phyloP scores from a whole-genome alignment of 257 asterid genomes.

The Rehmannia glutinosa region DNA sequence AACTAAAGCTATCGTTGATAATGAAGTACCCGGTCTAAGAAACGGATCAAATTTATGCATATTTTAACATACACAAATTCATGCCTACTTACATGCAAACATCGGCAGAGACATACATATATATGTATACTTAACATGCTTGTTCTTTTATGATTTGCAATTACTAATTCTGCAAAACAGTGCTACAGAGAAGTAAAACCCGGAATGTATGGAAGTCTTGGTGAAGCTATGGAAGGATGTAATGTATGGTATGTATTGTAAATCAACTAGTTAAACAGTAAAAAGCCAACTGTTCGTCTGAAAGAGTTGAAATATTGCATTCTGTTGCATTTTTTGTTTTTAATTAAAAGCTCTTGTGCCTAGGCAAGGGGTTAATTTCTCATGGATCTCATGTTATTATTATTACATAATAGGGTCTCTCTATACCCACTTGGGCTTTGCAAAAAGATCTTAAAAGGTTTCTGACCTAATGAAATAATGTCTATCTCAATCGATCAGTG shows the following conservation, averaged over 20 bases:
- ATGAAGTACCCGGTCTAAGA: no score
- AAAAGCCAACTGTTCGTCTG: no score
- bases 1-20: no score
- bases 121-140: background rate
- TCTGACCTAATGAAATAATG: no score
- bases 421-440: no score
- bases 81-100: background rate
- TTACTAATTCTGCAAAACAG: conserved; percentile 34
- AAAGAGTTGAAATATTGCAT: no score
- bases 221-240: conserved; percentile 64
- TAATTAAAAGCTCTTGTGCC: background rate
- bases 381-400: no score
- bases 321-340: background rate
- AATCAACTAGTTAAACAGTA: no score
- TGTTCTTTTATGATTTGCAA: conserved; percentile 6
- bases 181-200: conserved; percentile 68
- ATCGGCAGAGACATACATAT: background rate
- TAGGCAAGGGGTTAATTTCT: background rate
- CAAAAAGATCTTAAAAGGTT: no score
- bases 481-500: background rate
- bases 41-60: no score
- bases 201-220: conserved; percentile 77
- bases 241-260: conserved; percentile 56
- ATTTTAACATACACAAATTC: background rate
- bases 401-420: no score